Evolutionary conservation across 208 protist species (phyloP).

Genomic region (Trypanosoma vivax): DNA sequence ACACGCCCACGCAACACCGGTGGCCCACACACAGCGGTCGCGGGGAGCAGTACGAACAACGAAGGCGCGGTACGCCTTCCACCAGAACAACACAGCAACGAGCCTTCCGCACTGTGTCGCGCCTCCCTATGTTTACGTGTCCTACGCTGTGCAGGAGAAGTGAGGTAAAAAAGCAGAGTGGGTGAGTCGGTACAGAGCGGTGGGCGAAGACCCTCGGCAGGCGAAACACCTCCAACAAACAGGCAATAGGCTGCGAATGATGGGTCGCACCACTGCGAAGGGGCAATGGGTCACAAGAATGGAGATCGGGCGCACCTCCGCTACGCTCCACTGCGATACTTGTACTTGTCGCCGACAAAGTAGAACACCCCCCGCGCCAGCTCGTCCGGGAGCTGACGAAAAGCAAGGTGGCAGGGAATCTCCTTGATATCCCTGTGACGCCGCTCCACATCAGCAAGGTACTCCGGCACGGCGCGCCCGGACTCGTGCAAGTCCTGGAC

Average conservation of each 20-base stretch:
- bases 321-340: not conserved
- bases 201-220: too few relatives aligned
- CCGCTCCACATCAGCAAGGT: conserved; percentile 50
- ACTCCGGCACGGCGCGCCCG: conserved; percentile 58
- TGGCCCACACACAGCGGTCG: too few relatives aligned
- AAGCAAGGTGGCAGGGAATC: conserved; percentile 79
- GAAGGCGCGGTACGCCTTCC: too few relatives aligned
- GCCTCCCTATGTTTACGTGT: too few relatives aligned
- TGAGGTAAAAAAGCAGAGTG: too few relatives aligned
- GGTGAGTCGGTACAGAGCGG: too few relatives aligned
- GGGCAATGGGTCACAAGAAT: not conserved
- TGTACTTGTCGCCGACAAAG: conserved; percentile 81
- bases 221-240: not conserved
- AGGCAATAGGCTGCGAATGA: too few relatives aligned
- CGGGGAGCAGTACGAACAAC: too few relatives aligned
- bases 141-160: too few relatives aligned
- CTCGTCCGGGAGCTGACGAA: conserved; percentile 82
- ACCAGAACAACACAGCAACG: too few relatives aligned
- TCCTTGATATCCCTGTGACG: conserved; percentile 64
- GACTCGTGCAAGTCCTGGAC: conserved; percentile 64
- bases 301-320: not conserved
- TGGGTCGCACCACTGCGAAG: not conserved
- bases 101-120: too few relatives aligned
- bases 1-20: too few relatives aligned
- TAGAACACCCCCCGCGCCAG: conserved; percentile 83